These are phyloP conservation scores for Deinandra increscens DNA, from an alignment of 129 eudicot species.

Conservation along the genomic window DNA sequence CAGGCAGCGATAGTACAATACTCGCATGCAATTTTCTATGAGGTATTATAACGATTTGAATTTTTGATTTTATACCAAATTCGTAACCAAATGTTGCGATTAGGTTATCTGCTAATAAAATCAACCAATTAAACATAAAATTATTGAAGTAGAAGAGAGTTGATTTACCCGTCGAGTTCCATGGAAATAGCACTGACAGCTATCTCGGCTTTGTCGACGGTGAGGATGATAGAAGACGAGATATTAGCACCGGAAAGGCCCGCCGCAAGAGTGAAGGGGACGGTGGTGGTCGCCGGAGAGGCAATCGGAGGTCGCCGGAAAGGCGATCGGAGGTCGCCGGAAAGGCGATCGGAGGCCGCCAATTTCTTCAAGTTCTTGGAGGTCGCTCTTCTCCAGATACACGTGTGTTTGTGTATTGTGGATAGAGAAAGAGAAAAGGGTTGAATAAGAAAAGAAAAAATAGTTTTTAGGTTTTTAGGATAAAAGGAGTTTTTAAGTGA, in stretches of 20 bases:
- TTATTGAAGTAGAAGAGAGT: not conserved
- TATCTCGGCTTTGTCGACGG: slow-evolving; percentile 93
- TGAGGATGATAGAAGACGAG: slow-evolving; percentile 73
- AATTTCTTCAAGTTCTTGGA: too few relatives aligned
- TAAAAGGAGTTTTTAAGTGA: too few relatives aligned
- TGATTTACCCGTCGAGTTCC: slow-evolving; percentile 91
- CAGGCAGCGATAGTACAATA: not conserved
- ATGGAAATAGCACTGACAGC: slow-evolving; percentile 97
- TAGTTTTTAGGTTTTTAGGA: too few relatives aligned
- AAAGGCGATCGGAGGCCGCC: too few relatives aligned
- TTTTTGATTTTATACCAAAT: not conserved
- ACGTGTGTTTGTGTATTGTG: too few relatives aligned
- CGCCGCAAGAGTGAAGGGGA: slow-evolving; percentile 94
- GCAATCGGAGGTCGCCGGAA: slow-evolving; percentile 93
- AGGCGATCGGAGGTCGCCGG: too few relatives aligned
- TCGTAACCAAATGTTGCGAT: not conserved
- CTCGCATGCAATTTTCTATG: slow-evolving; percentile 20
- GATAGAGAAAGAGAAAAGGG: too few relatives aligned
- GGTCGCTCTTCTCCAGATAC: too few relatives aligned
- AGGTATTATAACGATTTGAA: not conserved
- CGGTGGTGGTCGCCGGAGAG: too few relatives aligned
- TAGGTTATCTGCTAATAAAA: not conserved
- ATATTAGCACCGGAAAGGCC: slow-evolving; percentile 96
- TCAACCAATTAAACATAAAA: slow-evolving; percentile 8
- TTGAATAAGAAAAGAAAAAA: too few relatives aligned